phyloP scores from a whole-genome alignment of 257 asterid species.

The Plectranthus barbatus region DNA sequence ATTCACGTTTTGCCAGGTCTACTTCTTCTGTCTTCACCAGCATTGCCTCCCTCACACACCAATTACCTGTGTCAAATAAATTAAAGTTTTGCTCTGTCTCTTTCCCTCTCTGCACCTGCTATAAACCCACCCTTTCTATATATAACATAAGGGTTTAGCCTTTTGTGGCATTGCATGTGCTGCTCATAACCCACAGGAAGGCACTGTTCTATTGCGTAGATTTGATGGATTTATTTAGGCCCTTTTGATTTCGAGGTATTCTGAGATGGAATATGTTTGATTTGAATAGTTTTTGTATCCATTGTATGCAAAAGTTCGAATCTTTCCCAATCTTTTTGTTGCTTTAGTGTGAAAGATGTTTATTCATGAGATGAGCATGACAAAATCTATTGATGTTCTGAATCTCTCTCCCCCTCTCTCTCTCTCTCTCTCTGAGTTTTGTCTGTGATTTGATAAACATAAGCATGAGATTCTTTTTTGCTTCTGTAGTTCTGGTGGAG shows the following conservation, averaged over 20 bases:
- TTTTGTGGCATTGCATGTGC: slow-evolving; percentile 27
- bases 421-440: not conserved
- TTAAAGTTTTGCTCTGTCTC: slow-evolving; percentile 10
- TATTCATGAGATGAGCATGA: too few relatives aligned
- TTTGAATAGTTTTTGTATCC: not conserved
- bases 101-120: not conserved
- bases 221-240: not conserved
- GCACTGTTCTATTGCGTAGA: not conserved
- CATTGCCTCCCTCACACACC: not conserved
- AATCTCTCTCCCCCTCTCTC: too few relatives aligned
- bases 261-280: not conserved
- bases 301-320: too few relatives aligned
- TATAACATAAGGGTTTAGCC: slow-evolving; percentile 3
- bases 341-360: not conserved
- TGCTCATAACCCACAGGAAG: not conserved
- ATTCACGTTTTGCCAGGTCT: slow-evolving; percentile 24
- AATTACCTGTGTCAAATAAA: not conserved
- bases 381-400: too few relatives aligned
- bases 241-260: slow-evolving; percentile 24
- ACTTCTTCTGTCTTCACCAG: slow-evolving; percentile 10
- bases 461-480: too few relatives aligned
- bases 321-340: not conserved
- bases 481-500: too few relatives aligned
- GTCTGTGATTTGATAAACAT: not conserved
- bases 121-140: not conserved